Percentiles rank a stretch among this genome's conserved stretches.
Evolutionary conservation across 306 rosid species (phyloP).

Genomic region (Cercis canadensis): DNA sequence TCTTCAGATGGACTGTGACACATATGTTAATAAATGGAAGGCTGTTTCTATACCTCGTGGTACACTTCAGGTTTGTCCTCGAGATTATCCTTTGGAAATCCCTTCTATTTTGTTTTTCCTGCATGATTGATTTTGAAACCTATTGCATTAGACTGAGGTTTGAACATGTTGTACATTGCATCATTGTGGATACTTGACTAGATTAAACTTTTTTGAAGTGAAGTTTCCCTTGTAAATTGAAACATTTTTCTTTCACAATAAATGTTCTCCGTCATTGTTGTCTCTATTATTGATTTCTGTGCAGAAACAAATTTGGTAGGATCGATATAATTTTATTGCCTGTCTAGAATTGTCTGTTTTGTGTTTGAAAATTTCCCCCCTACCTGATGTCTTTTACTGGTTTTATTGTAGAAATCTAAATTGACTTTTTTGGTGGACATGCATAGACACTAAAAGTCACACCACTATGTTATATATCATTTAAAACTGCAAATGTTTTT

Average conservation of each 20-base stretch:
- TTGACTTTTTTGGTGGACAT: no score
- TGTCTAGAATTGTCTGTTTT: no score
- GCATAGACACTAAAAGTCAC: no score
- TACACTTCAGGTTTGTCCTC: conserved; percentile 93
- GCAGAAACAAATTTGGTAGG: conserved; percentile 6
- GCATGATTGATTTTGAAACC: conserved; percentile 2
- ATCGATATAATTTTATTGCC: no score
- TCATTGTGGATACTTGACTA: conserved; percentile 12
- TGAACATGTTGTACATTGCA: conserved; percentile 17
- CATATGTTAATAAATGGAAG: conserved; percentile 72
- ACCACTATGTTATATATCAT: no score
- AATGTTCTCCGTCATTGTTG: conserved; percentile 6
- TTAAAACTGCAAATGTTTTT: no score
- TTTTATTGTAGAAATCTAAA: no score
- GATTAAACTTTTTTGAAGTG: conserved; percentile 2
- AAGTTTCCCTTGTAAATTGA: conserved; percentile 11
- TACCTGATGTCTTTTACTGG: no score
- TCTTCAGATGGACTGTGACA: conserved; percentile 72
- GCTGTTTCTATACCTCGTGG: conserved; percentile 93
- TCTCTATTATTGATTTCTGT: not conserved
- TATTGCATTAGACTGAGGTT: conserved; percentile 9
- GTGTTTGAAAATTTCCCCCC: no score
- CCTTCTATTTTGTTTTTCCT: conserved; percentile 18
- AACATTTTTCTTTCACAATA: conserved; percentile 16
- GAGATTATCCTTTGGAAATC: conserved; percentile 33